Percentiles rank a stretch among this genome's conserved stretches.
These are phyloP conservation scores for Fraxinus sp. DNA, from an alignment of 305 asterid species.

Conservation along the genomic window DNA sequence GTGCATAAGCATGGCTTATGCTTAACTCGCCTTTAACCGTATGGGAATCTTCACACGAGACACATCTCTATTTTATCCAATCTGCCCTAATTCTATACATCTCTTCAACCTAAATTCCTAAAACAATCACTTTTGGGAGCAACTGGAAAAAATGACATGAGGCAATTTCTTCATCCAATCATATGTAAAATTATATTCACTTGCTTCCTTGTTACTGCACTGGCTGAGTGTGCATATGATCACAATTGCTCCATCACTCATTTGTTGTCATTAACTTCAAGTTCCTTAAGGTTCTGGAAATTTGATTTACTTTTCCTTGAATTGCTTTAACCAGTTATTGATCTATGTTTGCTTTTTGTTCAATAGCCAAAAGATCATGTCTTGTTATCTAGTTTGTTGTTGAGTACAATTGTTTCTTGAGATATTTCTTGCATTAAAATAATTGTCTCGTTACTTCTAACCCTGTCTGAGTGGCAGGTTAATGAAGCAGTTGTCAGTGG, in stretches of 20 bases:
- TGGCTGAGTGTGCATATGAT: neutral
- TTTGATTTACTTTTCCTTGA: neutral
- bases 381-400: neutral
- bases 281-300: conserved; percentile 2
- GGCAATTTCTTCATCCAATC: neutral
- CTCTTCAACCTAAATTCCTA: neutral
- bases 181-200: neutral
- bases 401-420: conserved; percentile 4
- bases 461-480: conserved; percentile 56
- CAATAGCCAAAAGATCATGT: neutral
- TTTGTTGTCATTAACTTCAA: neutral
- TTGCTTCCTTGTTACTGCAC: neutral
- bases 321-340: neutral
- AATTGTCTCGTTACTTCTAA: conserved; percentile 20
- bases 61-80: neutral
- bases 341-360: neutral
- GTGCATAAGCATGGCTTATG: neutral
- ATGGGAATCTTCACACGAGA: neutral
- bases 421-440: conserved; percentile 23
- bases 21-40: neutral
- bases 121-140: neutral
- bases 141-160: neutral
- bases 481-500: conserved; percentile 94
- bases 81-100: neutral
- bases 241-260: neutral